phyloP scores from a whole-genome alignment of 2,329 filamentous ascomycete genomes.

The Verticillium albo-atrum region DNA sequence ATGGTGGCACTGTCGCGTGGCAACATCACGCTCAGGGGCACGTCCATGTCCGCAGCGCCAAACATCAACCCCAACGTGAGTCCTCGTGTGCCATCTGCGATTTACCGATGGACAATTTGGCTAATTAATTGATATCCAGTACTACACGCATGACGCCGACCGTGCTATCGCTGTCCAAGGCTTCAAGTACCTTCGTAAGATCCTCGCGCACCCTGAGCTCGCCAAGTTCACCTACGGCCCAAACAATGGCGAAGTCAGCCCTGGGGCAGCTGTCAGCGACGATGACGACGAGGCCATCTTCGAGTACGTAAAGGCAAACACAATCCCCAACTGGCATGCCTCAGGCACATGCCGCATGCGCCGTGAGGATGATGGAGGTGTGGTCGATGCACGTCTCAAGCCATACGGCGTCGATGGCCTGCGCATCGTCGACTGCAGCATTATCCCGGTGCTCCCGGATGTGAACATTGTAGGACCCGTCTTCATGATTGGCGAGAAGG shows the following conservation, averaged over 20 bases:
- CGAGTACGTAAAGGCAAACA: constrained; percentile 21
- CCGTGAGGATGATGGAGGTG: constrained; percentile 20
- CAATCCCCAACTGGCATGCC: constrained; percentile 33
- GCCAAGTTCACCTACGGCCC: constrained; percentile 17
- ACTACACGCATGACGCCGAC: constrained; percentile 20
- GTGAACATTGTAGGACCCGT: constrained; percentile 22
- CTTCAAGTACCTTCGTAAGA: constrained; percentile 25
- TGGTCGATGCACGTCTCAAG: constrained; percentile 27
- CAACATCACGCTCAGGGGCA: constrained; percentile 14
- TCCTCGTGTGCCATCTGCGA: background rate
- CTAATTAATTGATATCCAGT: constrained; percentile 8
- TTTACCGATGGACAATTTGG: background rate
- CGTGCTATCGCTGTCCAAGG: constrained; percentile 24
- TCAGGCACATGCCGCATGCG: constrained; percentile 47
- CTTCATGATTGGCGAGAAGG: constrained; percentile 25
- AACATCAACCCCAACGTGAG: constrained; percentile 18
- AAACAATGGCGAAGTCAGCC: constrained; percentile 17
- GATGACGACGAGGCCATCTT: constrained; percentile 20
- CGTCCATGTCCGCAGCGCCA: constrained; percentile 16
- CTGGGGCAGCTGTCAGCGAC: constrained; percentile 13
- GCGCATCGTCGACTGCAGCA: constrained; percentile 40
- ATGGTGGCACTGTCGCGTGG: constrained; percentile 18
- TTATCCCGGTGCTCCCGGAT: constrained; percentile 37
- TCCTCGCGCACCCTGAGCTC: constrained; percentile 18
- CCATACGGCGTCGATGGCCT: constrained; percentile 52